Evolutionary conservation across 2,329 filamentous ascomycete genomes (phyloP).

Genomic region (Davidsoniella virescens): DNA sequence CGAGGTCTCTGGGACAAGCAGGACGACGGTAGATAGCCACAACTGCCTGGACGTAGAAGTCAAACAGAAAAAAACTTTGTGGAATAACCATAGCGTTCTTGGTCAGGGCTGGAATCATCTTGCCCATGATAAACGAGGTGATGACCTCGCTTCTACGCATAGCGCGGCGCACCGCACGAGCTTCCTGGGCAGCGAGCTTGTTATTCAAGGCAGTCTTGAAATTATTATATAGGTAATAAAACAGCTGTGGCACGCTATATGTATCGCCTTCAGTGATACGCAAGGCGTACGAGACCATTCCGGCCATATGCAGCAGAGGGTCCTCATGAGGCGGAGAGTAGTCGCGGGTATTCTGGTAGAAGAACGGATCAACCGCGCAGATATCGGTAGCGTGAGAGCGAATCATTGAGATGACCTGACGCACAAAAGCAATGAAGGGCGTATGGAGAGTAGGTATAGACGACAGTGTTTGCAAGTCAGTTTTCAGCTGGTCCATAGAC

Average conservation of each 20-base stretch:
- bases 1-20: conserved; percentile 3
- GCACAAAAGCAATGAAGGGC: conserved; percentile 34
- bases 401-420: conserved; percentile 35
- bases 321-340: conserved; percentile 40
- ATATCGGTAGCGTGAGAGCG: conserved; percentile 37
- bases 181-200: conserved; percentile 30
- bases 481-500: conserved; percentile 38
- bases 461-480: conserved; percentile 28
- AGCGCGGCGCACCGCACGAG: conserved; percentile 29
- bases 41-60: conserved; percentile 33
- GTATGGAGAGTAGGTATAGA: conserved; percentile 25
- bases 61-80: conserved; percentile 31
- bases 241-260: conserved; percentile 32
- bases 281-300: conserved; percentile 39
- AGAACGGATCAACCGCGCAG: conserved; percentile 37
- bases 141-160: conserved; percentile 27
- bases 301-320: conserved; percentile 38
- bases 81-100: conserved; percentile 21
- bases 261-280: conserved; percentile 35
- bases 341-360: conserved; percentile 37
- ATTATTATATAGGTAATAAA: conserved; percentile 40
- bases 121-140: conserved; percentile 30
- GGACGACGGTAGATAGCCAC: conserved; percentile 15
- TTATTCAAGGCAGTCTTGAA: conserved; percentile 38
- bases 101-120: conserved; percentile 39